Evolutionary conservation across 768 basidiomycete species (phyloP).

Genomic region (Boletellus emodensis): DNA sequence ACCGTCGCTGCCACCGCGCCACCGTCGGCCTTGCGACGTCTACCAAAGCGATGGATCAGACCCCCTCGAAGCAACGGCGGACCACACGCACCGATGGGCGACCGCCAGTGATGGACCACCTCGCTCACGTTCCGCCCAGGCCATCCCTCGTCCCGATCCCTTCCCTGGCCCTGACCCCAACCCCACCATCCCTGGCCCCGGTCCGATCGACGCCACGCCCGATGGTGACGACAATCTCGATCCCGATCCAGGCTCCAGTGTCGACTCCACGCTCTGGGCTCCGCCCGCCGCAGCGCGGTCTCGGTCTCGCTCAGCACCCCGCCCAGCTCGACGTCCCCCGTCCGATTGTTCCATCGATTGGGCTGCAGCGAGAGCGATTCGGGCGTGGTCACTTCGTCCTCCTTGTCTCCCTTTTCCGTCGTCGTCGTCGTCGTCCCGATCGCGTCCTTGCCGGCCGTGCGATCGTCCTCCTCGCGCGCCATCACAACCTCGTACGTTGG

Average conservation of each 20-base stretch:
- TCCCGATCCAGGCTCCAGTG: too few relatives aligned
- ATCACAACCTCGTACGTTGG: conserved; percentile 34
- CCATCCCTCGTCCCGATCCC: too few relatives aligned
- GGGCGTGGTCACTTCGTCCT: not conserved
- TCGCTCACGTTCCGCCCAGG: conserved; percentile 24
- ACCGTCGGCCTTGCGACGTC: conserved; percentile 12
- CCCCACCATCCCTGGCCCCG: too few relatives aligned
- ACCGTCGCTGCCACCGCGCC: conserved; percentile 1
- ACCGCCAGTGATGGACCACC: conserved; percentile 61
- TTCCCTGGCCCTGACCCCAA: too few relatives aligned
- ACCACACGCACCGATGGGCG: conserved; percentile 56
- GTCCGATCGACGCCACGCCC: too few relatives aligned
- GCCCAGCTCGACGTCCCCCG: conserved; percentile 23
- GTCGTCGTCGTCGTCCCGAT: not conserved
- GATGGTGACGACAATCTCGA: too few relatives aligned
- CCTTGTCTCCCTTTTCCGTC: not conserved
- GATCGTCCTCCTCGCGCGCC: not conserved
- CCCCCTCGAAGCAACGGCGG: too few relatives aligned
- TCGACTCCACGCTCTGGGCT: too few relatives aligned
- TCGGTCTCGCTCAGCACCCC: conserved; percentile 34
- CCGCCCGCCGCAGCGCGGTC: conserved; percentile 42
- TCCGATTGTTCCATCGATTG: conserved; percentile 19
- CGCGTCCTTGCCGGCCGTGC: not conserved
- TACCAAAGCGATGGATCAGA: too few relatives aligned
- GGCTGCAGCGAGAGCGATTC: conserved; percentile 16